Evolutionary conservation across 257 asterid species (phyloP), one percentile per base, ranked within the genome.

Genomic region (Primulina tabacum): DNA sequence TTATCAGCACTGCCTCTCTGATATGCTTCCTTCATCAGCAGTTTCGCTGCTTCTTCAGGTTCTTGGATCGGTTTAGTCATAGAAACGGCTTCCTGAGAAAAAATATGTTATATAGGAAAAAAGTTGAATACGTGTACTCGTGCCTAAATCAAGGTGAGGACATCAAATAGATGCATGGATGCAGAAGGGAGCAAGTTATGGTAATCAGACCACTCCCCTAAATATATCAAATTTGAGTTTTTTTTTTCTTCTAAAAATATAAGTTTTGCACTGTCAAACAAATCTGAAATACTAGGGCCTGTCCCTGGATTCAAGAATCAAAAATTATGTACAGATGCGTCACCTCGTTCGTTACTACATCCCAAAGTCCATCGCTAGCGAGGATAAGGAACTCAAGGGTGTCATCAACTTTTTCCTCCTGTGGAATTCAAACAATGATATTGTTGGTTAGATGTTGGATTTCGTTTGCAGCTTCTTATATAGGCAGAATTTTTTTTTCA

Each of bases 1-100:
- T 92, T 92, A 75, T 92, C 98, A 4, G 90, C 95, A 28, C 95
- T 92, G 74, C 97, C 98, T 68, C 98, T 83, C 77, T 88, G 93
- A 60, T 79, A 73, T 17, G 98, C 98, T 78, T 92, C 98, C 64
- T 88, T 96, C 96, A 88, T 74, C 69, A 92, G 82, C 78, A 91
- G 78, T 67, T 90, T 92, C 2, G 98, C 97, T 2, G 92, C 95
- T 60, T 90, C 97, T 82, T 90, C 96, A 3, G 98, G 96, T 47
- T 92, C 98, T 73, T 81, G 79, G 38, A 90, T 82, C 16, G 95
- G 57, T 17, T 17, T 16, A 16, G 57, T 50, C 8, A 50, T 50
- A 7, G 57, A 50, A 50, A 50, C 20, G 21, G 20, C 57, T 50
- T 50, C 57, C 21, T 50, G 57, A 2, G 21, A 16, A 50, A 50